Evolutionary conservation across 495 filamentous ascomycete species (phyloP).

Genomic region (Acidiella bohemica): DNA sequence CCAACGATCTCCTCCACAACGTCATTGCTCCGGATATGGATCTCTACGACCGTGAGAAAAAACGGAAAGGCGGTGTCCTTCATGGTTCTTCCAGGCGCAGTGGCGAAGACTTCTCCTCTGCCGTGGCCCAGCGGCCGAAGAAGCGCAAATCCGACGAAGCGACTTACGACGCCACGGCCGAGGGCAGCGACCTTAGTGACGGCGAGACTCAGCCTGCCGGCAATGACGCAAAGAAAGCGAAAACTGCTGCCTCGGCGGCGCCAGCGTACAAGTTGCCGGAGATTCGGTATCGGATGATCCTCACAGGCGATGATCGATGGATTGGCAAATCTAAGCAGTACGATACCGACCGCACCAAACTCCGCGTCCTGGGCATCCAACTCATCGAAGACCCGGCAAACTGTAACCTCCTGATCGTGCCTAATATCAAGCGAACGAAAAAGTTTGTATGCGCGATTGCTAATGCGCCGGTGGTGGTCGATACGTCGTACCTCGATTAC

Average conservation of each 20-base stretch:
- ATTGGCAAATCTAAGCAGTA: slow-evolving; percentile 52
- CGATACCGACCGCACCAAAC: slow-evolving; percentile 65
- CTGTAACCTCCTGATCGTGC: slow-evolving; percentile 79
- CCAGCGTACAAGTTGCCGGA: too few species aligned
- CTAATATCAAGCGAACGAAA: slow-evolving; percentile 68
- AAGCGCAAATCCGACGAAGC: slow-evolving; percentile 31
- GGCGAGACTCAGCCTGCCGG: slow-evolving; percentile 31
- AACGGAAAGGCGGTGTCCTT: slow-evolving; percentile 69
- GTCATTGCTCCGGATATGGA: slow-evolving; percentile 68
- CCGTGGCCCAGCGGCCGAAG: slow-evolving; percentile 7
- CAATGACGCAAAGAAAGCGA: slow-evolving; percentile 38
- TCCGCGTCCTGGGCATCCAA: slow-evolving; percentile 67
- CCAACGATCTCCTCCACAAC: slow-evolving; percentile 60
- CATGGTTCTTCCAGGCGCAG: slow-evolving; percentile 52
- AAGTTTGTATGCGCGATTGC: slow-evolving; percentile 88
- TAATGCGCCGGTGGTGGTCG: slow-evolving; percentile 57
- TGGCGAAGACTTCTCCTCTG: slow-evolving; percentile 16
- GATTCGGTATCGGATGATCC: slow-evolving; percentile 54
- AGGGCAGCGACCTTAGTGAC: slow-evolving; percentile 38
- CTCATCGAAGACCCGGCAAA: slow-evolving; percentile 58
- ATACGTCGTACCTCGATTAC: slow-evolving; percentile 61
- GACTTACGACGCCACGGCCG: slow-evolving; percentile 43
- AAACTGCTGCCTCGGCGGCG: slow-evolving; percentile 16
- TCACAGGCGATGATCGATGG: slow-evolving; percentile 75
- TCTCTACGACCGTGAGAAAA: slow-evolving; percentile 86